Conservation (phyloP, 495 filamentous ascomycete genomes). For the Xylaria longipes region DNA sequence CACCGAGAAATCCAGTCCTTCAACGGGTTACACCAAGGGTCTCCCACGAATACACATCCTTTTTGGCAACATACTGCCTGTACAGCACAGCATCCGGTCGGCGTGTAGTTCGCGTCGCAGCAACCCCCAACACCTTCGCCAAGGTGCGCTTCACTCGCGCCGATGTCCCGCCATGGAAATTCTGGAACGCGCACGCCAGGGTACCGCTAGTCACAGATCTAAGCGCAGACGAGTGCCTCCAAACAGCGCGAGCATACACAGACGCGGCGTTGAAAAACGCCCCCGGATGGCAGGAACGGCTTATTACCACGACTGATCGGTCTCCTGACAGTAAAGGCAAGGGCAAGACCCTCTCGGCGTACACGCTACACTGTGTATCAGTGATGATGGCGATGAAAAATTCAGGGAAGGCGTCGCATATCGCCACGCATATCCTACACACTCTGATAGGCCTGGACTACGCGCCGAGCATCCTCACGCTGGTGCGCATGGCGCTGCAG, state of each 20-base stretch:
- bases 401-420: not conserved
- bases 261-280: conserved; percentile 28
- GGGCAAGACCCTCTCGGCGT: conserved; percentile 11
- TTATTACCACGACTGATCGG: conserved; percentile 12
- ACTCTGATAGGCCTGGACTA: conserved; percentile 22
- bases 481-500: conserved; percentile 20
- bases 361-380: conserved; percentile 31
- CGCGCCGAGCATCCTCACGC: conserved; percentile 29
- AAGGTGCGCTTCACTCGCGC: conserved; percentile 27
- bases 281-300: conserved; percentile 1
- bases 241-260: conserved; percentile 35
- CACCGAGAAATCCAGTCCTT: not conserved
- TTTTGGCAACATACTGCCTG: not conserved
- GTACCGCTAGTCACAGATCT: conserved; percentile 29
- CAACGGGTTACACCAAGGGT: not conserved
- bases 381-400: not conserved
- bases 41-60: not conserved
- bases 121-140: conserved; percentile 8
- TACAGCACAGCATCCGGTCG: conserved; percentile 5
- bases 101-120: not conserved
- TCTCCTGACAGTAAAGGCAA: conserved; percentile 8
- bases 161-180: conserved; percentile 36
- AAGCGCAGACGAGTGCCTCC: conserved; percentile 30
- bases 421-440: conserved; percentile 30
- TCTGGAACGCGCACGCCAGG: conserved; percentile 30